Evolutionary conservation across 495 filamentous ascomycete genomes (phyloP), one percentile per base, ranked within the genome.

Genomic region (Chaetomium cochliodes): DNA sequence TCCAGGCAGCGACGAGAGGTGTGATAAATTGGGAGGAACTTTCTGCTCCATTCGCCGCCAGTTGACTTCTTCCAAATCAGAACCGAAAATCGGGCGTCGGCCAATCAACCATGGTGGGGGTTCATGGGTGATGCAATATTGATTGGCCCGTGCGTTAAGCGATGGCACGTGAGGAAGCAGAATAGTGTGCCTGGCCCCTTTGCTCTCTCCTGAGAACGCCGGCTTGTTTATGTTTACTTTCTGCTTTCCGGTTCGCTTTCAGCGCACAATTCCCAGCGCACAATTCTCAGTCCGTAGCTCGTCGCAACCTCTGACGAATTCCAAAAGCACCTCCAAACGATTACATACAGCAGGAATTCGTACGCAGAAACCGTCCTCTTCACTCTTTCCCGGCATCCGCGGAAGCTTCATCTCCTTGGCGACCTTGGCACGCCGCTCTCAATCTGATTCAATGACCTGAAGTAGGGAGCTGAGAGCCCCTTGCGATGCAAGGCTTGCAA

Each of bases 21-120:
- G 33, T 41, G 16, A 47, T 50, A 23, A 58, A 42, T 41, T 51
- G 41, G 39, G 46, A 44, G 51, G 50, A 52, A 65, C 56, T 58
- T 65, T 64, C 33, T 62, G 25, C 50, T 63, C 55, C 47, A 55
- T 57, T 64, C 33, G 42, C 56, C 51, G 65, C 60, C 61, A 55
- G 60, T 67, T 64, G 65, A 67, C 59, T 56, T 67, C 50, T 60
- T 65, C 54, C 50, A 73, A 73, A 71, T 60, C 68, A 70, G 69
- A 63, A 64, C 72, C 55, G 54, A 66, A 74, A 71, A 65, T 67
- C 58, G 20, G 63, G 57, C 68, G 64, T 71, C 72, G 70, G 67
- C 72, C 72, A 74, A 74, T 74, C 72, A 74, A 72, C 70, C 62
- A 61, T 69, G 69, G 72, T 74, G 72, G 72, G 72, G 72, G 62